phyloP scores from a whole-genome alignment of 2,329 filamentous ascomycete species.

The Cladosporium colombiae region DNA sequence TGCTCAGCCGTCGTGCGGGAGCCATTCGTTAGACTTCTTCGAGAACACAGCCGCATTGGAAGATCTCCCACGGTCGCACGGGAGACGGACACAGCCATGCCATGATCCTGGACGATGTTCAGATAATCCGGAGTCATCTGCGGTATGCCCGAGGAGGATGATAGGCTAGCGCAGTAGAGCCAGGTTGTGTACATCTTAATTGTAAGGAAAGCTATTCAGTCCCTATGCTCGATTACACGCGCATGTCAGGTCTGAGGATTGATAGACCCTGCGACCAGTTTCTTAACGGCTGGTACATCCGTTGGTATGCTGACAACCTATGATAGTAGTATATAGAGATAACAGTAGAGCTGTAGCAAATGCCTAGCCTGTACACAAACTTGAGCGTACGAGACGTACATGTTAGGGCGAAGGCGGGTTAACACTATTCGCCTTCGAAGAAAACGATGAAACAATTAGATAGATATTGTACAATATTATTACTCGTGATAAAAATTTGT shows the following conservation, averaged over 20 bases:
- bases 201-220: too few species aligned
- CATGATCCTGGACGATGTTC: neutral
- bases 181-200: too few species aligned
- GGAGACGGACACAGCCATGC: neutral
- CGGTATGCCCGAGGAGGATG: neutral
- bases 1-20: neutral
- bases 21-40: neutral
- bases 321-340: too few species aligned
- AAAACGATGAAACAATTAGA: neutral
- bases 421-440: neutral
- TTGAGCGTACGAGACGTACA: neutral
- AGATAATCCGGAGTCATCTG: neutral
- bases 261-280: too few species aligned
- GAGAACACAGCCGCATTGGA: neutral
- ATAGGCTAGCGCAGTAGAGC: neutral
- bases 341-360: too few species aligned
- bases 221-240: too few species aligned
- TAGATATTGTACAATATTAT: neutral
- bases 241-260: too few species aligned
- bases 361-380: too few species aligned
- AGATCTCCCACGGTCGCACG: neutral
- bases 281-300: too few species aligned
- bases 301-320: too few species aligned
- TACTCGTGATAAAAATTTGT: neutral
- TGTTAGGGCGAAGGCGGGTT: neutral